These are phyloP conservation scores for Verbascum thapsus DNA, from an alignment of 257 asterid species.

Conservation along the genomic window DNA sequence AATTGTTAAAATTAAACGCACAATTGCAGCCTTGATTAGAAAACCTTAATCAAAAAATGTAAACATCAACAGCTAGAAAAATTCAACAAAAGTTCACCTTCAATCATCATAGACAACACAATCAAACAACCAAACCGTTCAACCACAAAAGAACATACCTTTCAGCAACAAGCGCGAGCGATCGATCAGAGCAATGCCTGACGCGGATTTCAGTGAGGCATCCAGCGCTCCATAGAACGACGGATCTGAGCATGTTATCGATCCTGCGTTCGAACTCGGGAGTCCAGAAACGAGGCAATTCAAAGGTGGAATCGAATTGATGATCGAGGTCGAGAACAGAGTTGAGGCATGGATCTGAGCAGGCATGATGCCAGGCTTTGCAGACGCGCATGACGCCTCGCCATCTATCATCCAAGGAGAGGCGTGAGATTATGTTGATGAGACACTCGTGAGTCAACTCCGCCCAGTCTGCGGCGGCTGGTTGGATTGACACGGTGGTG, in stretches of 20 bases:
- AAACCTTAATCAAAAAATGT: not conserved
- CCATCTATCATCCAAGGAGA: slow-evolving; percentile 73
- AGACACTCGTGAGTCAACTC: slow-evolving; percentile 82
- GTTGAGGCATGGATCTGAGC: slow-evolving; percentile 72
- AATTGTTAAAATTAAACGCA: not conserved
- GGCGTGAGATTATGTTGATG: slow-evolving; percentile 66
- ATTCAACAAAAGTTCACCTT: not conserved
- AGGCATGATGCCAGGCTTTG: slow-evolving; percentile 70
- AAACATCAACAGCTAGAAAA: slow-evolving; percentile 2
- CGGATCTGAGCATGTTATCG: slow-evolving; percentile 70
- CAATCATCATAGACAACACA: slow-evolving; percentile 11
- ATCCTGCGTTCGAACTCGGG: slow-evolving; percentile 65
- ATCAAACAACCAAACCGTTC: not conserved
- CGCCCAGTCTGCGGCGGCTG: slow-evolving; percentile 63
- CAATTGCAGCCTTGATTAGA: not conserved
- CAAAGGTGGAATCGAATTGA: slow-evolving; percentile 48
- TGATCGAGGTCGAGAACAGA: slow-evolving; percentile 62
- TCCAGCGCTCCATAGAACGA: slow-evolving; percentile 62
- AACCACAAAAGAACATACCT: slow-evolving; percentile 43
- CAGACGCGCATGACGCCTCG: slow-evolving; percentile 62
- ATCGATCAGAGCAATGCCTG: slow-evolving; percentile 79
- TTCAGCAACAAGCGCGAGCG: slow-evolving; percentile 61
- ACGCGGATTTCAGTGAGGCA: slow-evolving; percentile 57
- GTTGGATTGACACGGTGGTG: slow-evolving; percentile 31
- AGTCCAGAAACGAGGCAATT: slow-evolving; percentile 67